These are phyloP conservation scores for Camellia sinensis DNA, from an alignment of 148 eudicot genomes.

Conservation along the genomic window DNA sequence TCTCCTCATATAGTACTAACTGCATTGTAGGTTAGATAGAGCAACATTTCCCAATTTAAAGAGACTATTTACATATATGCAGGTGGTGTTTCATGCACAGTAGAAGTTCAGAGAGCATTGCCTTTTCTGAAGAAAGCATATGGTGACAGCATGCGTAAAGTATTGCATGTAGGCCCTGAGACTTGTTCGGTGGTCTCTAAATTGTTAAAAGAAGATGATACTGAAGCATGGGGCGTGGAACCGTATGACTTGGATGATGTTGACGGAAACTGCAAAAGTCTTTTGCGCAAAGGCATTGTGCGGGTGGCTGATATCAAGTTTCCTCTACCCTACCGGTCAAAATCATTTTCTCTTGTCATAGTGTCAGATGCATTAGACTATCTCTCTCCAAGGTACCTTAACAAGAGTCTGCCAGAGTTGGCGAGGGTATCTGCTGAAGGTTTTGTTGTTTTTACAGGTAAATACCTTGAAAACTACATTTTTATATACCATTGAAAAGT, in stretches of 20 bases:
- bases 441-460: slow-evolving; percentile 80
- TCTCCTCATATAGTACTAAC: neutral
- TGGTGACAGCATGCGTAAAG: slow-evolving; percentile 77
- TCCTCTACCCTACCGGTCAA: slow-evolving; percentile 78
- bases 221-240: slow-evolving; percentile 96
- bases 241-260: slow-evolving; percentile 91
- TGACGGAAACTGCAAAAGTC: slow-evolving; percentile 70
- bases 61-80: slow-evolving; percentile 12
- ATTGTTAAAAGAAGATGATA: slow-evolving; percentile 74
- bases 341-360: slow-evolving; percentile 80
- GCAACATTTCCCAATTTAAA: neutral
- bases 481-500: neutral
- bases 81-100: slow-evolving; percentile 75
- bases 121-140: slow-evolving; percentile 80
- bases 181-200: slow-evolving; percentile 82
- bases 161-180: slow-evolving; percentile 93
- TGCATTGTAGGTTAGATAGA: neutral
- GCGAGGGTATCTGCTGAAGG: slow-evolving; percentile 85
- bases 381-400: slow-evolving; percentile 84
- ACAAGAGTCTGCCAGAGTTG: slow-evolving; percentile 88
- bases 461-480: slow-evolving; percentile 3
- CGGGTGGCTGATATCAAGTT: slow-evolving; percentile 94
- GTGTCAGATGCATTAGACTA: slow-evolving; percentile 91
- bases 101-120: slow-evolving; percentile 60
- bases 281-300: slow-evolving; percentile 81